Evolutionary conservation across 164 flowering plant species (phyloP).

Genomic region (Umbellularia californica): DNA sequence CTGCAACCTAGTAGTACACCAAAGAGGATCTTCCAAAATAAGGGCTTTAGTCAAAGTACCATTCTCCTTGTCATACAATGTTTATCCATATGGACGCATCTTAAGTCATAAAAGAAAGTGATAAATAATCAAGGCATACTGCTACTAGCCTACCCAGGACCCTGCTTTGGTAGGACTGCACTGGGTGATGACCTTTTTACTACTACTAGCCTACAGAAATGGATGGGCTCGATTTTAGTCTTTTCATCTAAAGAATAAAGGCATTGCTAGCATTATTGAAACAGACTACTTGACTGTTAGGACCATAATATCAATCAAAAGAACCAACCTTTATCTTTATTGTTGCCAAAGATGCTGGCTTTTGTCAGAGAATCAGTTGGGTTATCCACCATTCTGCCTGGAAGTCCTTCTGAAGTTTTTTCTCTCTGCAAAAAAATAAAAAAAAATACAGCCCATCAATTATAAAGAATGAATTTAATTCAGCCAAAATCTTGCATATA

Average conservation of each 20-base stretch:
- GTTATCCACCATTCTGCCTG: constrained; percentile 11
- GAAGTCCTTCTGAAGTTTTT: constrained; percentile 31
- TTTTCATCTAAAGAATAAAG: neutral
- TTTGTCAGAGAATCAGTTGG: constrained; percentile 45
- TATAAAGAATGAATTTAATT: neutral
- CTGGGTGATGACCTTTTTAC: neutral
- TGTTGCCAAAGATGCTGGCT: constrained; percentile 19
- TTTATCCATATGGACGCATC: too few relatives aligned
- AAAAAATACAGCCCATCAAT: neutral
- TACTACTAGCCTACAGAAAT: neutral
- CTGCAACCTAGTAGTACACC: too few relatives aligned
- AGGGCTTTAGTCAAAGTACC: too few relatives aligned
- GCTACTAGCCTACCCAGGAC: too few relatives aligned
- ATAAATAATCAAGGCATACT: too few relatives aligned
- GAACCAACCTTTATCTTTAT: constrained; percentile 30
- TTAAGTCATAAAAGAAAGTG: too few relatives aligned
- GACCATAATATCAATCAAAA: neutral
- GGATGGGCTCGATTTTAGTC: neutral
- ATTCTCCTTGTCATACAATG: too few relatives aligned
- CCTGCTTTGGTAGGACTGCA: too few relatives aligned
- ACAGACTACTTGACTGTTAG: neutral
- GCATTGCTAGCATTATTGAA: neutral
- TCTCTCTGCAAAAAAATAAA: constrained; percentile 32
- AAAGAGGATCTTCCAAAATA: too few relatives aligned
- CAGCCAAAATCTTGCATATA: neutral